Conservation (phyloP, 2,329 filamentous ascomycete genomes). For the Ophiostoma sp. region DNA sequence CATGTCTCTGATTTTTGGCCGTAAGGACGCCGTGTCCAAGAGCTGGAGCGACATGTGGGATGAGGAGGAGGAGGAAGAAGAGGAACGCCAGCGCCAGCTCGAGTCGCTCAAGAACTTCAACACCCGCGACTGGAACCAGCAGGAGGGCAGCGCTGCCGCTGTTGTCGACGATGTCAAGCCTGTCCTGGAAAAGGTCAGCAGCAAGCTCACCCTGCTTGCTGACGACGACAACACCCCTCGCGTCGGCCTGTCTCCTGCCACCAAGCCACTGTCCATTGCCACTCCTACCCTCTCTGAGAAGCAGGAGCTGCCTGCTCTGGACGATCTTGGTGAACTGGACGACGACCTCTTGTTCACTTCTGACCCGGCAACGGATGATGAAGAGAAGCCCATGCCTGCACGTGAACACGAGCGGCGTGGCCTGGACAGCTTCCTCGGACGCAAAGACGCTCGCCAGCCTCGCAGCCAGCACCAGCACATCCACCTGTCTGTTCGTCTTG, state of each 20-base stretch:
- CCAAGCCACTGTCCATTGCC: conserved; percentile 39
- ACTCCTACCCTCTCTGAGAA: conserved; percentile 37
- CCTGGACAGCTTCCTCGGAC: conserved; percentile 19
- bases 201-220: conserved; percentile 29
- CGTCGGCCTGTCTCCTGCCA: conserved; percentile 39
- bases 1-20: conserved; percentile 75
- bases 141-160: conserved; percentile 33
- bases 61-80: conserved; percentile 71
- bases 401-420: conserved; percentile 32
- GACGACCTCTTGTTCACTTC: conserved; percentile 70
- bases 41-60: conserved; percentile 99
- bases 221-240: conserved; percentile 43
- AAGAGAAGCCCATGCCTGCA: conserved; percentile 32
- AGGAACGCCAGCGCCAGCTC: conserved; percentile 57
- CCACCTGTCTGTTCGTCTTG: conserved; percentile 58
- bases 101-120: conserved; percentile 61
- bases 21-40: conserved; percentile 79
- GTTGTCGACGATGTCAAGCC: conserved; percentile 41
- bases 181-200: conserved; percentile 24
- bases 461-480: conserved; percentile 24
- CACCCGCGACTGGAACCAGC: conserved; percentile 72
- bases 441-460: conserved; percentile 32
- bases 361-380: conserved; percentile 42
- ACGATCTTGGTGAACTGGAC: conserved; percentile 61
- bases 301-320: conserved; percentile 37